A percentile compares a stretch with the other conserved stretches of the same genome.
These are phyloP conservation scores for Colletotrichum siamense DNA, from an alignment of 2,329 filamentous ascomycete genomes.

Conservation along the genomic window DNA sequence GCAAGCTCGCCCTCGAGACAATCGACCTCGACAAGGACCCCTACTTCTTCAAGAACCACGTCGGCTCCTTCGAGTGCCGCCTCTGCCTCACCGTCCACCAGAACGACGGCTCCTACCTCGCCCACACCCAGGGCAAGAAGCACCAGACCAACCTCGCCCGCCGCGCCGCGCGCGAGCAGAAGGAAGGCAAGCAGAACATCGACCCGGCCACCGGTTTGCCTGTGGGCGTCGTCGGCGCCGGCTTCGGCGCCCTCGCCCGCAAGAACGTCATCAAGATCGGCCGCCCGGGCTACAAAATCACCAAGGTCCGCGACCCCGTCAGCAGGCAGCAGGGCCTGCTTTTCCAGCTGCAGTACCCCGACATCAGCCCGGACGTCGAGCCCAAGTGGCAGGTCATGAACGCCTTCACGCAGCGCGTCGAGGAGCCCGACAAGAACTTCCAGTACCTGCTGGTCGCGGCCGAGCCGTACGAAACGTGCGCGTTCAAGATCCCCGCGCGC, in stretches of 20 bases:
- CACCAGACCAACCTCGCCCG: slow-evolving; percentile 98
- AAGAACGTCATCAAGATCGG: slow-evolving; percentile 94
- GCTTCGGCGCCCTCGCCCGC: slow-evolving; percentile 65
- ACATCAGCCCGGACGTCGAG: slow-evolving; percentile 76
- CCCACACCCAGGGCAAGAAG: slow-evolving; percentile 97
- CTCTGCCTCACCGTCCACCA: slow-evolving; percentile 98
- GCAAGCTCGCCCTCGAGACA: slow-evolving; percentile 96
- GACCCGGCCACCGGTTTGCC: slow-evolving; percentile 74
- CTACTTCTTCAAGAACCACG: slow-evolving; percentile 99
- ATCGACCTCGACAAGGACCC: slow-evolving; percentile 99
- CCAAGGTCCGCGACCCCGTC: slow-evolving; percentile 88
- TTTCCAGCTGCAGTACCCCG: slow-evolving; percentile 96
- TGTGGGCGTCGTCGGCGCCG: slow-evolving; percentile 76
- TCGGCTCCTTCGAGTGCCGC: slow-evolving; percentile 96
- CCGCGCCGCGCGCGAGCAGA: slow-evolving; percentile 92
- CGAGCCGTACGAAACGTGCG: slow-evolving; percentile 97
- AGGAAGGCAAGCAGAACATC: slow-evolving; percentile 77
- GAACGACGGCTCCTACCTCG: slow-evolving; percentile 98
- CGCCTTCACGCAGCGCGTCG: slow-evolving; percentile 93
- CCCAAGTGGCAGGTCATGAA: slow-evolving; percentile 97
- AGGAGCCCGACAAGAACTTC: slow-evolving; percentile 91
- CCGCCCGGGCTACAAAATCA: slow-evolving; percentile 95
- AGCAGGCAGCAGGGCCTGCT: slow-evolving; percentile 88
- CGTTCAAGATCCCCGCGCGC: slow-evolving; percentile 91
- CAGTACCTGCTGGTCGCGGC: slow-evolving; percentile 96